Conservation (phyloP, 2,329 filamentous ascomycete genomes). For the Pestalotiopsis sp. region DNA sequence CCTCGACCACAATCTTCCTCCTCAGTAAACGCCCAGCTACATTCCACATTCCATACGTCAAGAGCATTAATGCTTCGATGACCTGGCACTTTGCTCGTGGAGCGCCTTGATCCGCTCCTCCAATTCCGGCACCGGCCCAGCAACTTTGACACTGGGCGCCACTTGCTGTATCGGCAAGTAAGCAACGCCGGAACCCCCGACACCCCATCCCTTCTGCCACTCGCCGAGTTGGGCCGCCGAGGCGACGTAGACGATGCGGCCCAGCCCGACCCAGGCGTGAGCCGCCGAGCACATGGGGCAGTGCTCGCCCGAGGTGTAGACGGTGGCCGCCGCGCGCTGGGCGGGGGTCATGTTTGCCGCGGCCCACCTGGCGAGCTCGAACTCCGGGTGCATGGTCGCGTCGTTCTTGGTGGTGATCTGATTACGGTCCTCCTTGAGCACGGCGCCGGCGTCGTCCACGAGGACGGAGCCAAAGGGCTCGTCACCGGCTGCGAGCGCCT, state of each 20-base stretch:
- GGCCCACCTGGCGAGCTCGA: conserved; percentile 25
- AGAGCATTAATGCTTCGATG: too few species aligned
- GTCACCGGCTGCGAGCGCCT: conserved; percentile 27
- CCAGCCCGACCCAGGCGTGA: conserved; percentile 22
- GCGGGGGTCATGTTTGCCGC: conserved; percentile 14
- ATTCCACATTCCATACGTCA: too few species aligned
- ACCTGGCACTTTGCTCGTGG: conserved; percentile 18
- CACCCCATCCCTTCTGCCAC: conserved; percentile 19
- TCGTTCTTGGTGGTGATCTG: conserved; percentile 18
- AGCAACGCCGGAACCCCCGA: conserved; percentile 4
- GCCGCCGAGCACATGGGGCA: conserved; percentile 25
- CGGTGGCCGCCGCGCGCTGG: conserved; percentile 16
- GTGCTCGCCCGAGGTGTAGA: conserved; percentile 27
- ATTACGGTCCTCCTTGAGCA: conserved; percentile 23
- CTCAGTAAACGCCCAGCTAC: too few species aligned
- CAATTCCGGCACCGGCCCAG: conserved; percentile 21
- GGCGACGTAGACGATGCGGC: conserved; percentile 24
- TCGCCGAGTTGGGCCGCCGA: conserved; percentile 15
- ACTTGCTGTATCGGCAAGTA: conserved; percentile 14
- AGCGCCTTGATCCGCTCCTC: conserved; percentile 20
- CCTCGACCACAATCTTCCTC: too few species aligned
- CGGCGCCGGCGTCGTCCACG: conserved; percentile 10
- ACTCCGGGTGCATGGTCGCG: conserved; percentile 23
- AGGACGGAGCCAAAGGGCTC: conserved; percentile 25
- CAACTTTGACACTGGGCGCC: conserved; percentile 16